Conservation (phyloP, 176 grass and related monocot genomes). For the Areca catechu region DNA sequence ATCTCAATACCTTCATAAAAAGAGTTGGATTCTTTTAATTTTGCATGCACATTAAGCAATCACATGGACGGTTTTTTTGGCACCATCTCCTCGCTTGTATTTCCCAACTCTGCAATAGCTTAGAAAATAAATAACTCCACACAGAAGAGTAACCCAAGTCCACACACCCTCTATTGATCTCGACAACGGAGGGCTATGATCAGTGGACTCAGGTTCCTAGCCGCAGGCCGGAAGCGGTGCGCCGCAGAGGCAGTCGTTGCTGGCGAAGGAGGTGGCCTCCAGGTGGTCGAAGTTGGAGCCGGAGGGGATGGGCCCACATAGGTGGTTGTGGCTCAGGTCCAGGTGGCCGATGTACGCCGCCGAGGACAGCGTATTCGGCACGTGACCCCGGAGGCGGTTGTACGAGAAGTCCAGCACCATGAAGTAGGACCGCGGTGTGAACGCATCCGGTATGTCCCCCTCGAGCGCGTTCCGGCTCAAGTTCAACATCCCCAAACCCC, state of each 20-base stretch:
- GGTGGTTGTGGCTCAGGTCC: constrained; percentile 83
- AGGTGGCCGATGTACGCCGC: constrained; percentile 81
- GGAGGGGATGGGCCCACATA: constrained; percentile 56
- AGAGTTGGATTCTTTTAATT: too few species aligned
- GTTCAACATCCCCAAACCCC: constrained; percentile 75
- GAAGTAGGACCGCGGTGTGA: constrained; percentile 52
- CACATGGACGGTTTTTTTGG: too few species aligned
- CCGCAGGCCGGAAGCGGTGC: constrained; percentile 25
- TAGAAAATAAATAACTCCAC: too few species aligned
- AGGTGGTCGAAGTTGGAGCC: constrained; percentile 72
- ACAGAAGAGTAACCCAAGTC: too few species aligned
- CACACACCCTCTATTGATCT: too few species aligned
- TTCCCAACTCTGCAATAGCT: too few species aligned
- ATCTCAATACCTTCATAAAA: too few species aligned
- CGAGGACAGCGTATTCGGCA: constrained; percentile 49
- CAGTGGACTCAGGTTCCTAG: too few species aligned
- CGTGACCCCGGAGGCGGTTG: constrained; percentile 54
- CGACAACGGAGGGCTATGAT: too few species aligned
- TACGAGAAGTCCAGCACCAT: constrained; percentile 76
- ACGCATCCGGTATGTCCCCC: constrained; percentile 69
- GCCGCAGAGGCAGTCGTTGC: constrained; percentile 79
- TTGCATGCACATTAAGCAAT: too few species aligned
- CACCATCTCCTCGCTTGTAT: too few species aligned
- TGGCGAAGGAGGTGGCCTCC: constrained; percentile 47
- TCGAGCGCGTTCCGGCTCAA: constrained; percentile 73